Conservation (phyloP, 2,329 filamentous ascomycete genomes). For the Colletotrichum agaves region DNA sequence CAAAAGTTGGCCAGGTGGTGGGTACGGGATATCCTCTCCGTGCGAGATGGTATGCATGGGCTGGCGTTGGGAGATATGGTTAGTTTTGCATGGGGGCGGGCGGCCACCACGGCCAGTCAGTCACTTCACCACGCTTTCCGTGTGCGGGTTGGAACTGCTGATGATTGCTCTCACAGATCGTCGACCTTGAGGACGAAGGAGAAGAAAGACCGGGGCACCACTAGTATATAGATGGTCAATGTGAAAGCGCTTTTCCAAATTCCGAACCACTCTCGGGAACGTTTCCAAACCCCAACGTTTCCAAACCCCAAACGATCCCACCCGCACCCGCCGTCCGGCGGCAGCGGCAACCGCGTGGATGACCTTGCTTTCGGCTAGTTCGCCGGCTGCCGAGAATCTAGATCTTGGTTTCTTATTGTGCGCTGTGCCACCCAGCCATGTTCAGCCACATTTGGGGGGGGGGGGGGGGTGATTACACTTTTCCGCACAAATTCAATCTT, state of each 20-base stretch:
- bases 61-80: conserved; percentile 37
- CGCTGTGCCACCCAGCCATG: no score
- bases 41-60: conserved; percentile 33
- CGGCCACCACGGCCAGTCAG: conserved; percentile 6
- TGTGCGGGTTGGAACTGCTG: conserved; percentile 26
- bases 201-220: conserved; percentile 23
- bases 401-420: no score
- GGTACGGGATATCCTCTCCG: conserved; percentile 30
- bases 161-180: conserved; percentile 12
- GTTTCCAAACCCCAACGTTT: background rate
- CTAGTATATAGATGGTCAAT: conserved; percentile 37
- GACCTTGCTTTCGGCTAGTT: conserved; percentile 7
- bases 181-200: conserved; percentile 9
- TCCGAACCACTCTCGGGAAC: background rate
- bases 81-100: conserved; percentile 31
- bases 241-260: conserved; percentile 25
- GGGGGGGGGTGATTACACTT: no score
- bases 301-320: background rate
- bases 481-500: no score
- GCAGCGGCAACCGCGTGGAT: background rate
- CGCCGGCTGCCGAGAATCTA: conserved; percentile 25
- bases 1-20: conserved; percentile 15
- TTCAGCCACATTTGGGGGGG: no score
- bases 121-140: conserved; percentile 1
- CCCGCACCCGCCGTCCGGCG: background rate